A percentile compares a stretch with the other conserved stretches of the same genome.
Conservation (phyloP, 495 filamentous ascomycete genomes). For the Trichoderma reesei region DNA sequence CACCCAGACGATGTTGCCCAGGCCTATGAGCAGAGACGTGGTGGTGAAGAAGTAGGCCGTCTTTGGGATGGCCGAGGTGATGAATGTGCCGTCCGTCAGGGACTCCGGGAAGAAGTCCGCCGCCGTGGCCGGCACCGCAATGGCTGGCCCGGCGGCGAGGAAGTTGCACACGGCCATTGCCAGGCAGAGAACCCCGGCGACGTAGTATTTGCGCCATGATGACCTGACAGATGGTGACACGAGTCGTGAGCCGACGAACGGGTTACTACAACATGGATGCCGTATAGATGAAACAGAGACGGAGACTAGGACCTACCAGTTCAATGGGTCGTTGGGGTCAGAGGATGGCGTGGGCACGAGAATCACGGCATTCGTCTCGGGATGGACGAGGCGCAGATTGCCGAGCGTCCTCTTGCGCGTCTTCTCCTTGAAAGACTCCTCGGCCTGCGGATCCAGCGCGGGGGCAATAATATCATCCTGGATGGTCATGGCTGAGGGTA, state of each 20-base stretch:
- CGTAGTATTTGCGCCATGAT: slow-evolving; percentile 37
- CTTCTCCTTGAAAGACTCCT: slow-evolving; percentile 15
- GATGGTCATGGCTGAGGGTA: background rate
- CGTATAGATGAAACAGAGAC: background rate
- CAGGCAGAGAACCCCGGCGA: slow-evolving; percentile 36
- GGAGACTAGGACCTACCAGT: slow-evolving; percentile 24
- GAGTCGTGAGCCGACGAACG: background rate
- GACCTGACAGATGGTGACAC: slow-evolving; percentile 24
- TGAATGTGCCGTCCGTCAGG: slow-evolving; percentile 13
- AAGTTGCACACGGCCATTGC: slow-evolving; percentile 50
- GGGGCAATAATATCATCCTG: slow-evolving; percentile 14
- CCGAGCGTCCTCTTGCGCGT: slow-evolving; percentile 28
- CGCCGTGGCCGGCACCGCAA: slow-evolving; percentile 40
- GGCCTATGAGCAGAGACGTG: slow-evolving; percentile 39
- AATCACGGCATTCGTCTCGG: slow-evolving; percentile 40
- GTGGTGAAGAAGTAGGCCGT: slow-evolving; percentile 45
- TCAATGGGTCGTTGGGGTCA: slow-evolving; percentile 54
- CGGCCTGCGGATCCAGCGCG: slow-evolving; percentile 15
- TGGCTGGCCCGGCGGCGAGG: slow-evolving; percentile 41
- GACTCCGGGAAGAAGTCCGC: slow-evolving; percentile 35
- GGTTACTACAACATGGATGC: background rate
- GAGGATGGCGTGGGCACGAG: slow-evolving; percentile 48
- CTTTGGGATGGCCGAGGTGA: slow-evolving; percentile 30
- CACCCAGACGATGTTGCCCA: slow-evolving; percentile 46
- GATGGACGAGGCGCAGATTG: slow-evolving; percentile 38